These are phyloP conservation scores for Petunia axillaris DNA, from an alignment of 257 asterid species.

Conservation along the genomic window DNA sequence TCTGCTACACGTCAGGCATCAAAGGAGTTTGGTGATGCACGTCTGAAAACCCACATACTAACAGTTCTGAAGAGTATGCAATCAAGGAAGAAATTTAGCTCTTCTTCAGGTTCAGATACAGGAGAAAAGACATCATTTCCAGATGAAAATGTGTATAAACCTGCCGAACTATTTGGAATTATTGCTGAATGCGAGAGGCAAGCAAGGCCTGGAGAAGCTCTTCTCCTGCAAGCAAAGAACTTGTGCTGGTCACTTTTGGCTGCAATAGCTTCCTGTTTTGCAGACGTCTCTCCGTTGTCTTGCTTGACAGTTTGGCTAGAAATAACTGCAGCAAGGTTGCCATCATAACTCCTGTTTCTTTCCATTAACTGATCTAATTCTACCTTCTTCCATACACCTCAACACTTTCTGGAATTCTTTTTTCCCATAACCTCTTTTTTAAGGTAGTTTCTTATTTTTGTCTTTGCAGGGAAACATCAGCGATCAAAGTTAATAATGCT, in stretches of 20 bases:
- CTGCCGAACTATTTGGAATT: constrained; percentile 89
- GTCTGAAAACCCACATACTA: constrained; percentile 78
- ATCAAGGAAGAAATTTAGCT: constrained; percentile 57
- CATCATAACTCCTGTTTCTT: constrained; percentile 31
- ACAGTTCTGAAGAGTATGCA: constrained; percentile 91
- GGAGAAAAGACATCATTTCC: constrained; percentile 44
- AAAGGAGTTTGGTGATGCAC: constrained; percentile 78
- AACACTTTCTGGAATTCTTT: constrained; percentile 26
- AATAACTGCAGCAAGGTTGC: constrained; percentile 94
- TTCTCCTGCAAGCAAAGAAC: constrained; percentile 91
- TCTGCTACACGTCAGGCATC: constrained; percentile 67
- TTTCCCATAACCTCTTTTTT: background rate
- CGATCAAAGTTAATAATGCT: constrained; percentile 87
- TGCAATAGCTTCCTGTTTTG: constrained; percentile 92
- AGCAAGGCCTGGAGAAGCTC: constrained; percentile 89
- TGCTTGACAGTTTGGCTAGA: constrained; percentile 97
- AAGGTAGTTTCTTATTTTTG: constrained; percentile 34
- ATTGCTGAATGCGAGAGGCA: constrained; percentile 90
- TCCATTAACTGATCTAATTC: background rate
- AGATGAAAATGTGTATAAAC: constrained; percentile 59
- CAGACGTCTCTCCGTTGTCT: constrained; percentile 82
- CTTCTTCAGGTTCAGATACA: constrained; percentile 54
- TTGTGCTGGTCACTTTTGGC: constrained; percentile 97
- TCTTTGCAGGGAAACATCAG: constrained; percentile 89
- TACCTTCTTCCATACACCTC: background rate